phyloP scores from a whole-genome alignment of 2,329 filamentous ascomycete species.

The Phaeoacremonium minimum region DNA sequence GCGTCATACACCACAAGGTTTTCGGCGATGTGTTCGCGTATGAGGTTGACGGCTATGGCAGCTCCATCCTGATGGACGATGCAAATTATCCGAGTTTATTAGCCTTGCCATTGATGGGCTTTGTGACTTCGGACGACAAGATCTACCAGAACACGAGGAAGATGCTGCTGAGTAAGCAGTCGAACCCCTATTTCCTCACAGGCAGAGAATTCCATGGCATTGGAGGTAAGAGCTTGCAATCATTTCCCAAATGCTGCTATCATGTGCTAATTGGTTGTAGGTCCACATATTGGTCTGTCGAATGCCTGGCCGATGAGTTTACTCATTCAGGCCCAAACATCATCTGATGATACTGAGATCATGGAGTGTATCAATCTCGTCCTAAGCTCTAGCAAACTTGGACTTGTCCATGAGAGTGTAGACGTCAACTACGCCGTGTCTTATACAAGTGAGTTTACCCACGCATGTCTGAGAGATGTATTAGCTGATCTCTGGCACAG shows the following conservation, averaged over 20 bases:
- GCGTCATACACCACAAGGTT: constrained; percentile 69
- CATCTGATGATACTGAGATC: constrained; percentile 80
- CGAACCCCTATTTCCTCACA: constrained; percentile 85
- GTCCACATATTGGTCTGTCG: constrained; percentile 71
- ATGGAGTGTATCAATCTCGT: constrained; percentile 67
- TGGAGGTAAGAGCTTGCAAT: constrained; percentile 65
- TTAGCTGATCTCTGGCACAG: constrained; percentile 24
- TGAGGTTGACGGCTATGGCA: constrained; percentile 84
- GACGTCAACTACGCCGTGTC: constrained; percentile 63
- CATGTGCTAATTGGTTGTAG: no score
- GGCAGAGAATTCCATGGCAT: constrained; percentile 81
- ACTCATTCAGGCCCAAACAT: constrained; percentile 86
- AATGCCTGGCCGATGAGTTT: constrained; percentile 98
- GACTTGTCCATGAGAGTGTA: constrained; percentile 88
- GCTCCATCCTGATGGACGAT: constrained; percentile 81
- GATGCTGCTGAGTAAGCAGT: constrained; percentile 65
- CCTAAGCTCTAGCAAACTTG: constrained; percentile 68
- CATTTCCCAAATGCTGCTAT: background rate
- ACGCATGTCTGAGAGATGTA: background rate
- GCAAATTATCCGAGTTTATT: constrained; percentile 82
- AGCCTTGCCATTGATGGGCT: constrained; percentile 74
- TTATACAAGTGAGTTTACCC: constrained; percentile 65
- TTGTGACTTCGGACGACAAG: constrained; percentile 58
- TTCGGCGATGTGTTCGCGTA: constrained; percentile 81
- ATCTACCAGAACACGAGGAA: constrained; percentile 85